These are phyloP conservation scores for Exophiala sideris DNA, from an alignment of 2,329 filamentous ascomycete genomes.

Conservation along the genomic window DNA sequence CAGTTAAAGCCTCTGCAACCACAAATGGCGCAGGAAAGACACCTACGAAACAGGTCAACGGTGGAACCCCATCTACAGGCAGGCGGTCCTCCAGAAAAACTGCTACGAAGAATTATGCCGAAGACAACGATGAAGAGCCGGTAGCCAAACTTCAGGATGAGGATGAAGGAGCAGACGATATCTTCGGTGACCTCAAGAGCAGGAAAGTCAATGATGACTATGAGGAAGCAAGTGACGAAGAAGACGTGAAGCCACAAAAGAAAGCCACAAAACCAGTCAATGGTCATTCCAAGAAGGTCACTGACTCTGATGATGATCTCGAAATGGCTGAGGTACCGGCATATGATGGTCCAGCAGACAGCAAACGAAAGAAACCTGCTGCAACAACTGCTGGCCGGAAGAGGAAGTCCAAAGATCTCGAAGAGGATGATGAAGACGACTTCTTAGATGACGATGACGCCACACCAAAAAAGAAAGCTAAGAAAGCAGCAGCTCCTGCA, in stretches of 20 bases:
- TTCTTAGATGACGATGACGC: slow-evolving; percentile 48
- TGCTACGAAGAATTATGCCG: slow-evolving; percentile 33
- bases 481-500: slow-evolving; percentile 37
- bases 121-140: slow-evolving; percentile 50
- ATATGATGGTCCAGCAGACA: slow-evolving; percentile 35
- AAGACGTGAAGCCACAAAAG: slow-evolving; percentile 46
- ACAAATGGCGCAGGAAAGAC: slow-evolving; percentile 20
- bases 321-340: slow-evolving; percentile 24
- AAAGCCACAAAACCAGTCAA: slow-evolving; percentile 8
- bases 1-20: slow-evolving; percentile 22
- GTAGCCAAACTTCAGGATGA: slow-evolving; percentile 64
- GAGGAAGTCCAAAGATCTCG: slow-evolving; percentile 55
- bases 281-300: slow-evolving; percentile 25
- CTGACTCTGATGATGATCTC: slow-evolving; percentile 32
- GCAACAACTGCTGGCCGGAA: slow-evolving; percentile 41
- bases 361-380: slow-evolving; percentile 33
- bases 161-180: slow-evolving; percentile 72
- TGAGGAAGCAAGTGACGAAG: slow-evolving; percentile 56
- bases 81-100: slow-evolving; percentile 31
- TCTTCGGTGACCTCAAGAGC: slow-evolving; percentile 70
- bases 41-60: slow-evolving; percentile 32
- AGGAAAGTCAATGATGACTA: slow-evolving; percentile 68
- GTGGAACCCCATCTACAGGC: slow-evolving; percentile 28
- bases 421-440: slow-evolving; percentile 42
- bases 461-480: slow-evolving; percentile 48